Base-by-base conservation (phyloP, 2,329 filamentous ascomycete genomes). In the Drechslerella coelobrocha region DNA sequence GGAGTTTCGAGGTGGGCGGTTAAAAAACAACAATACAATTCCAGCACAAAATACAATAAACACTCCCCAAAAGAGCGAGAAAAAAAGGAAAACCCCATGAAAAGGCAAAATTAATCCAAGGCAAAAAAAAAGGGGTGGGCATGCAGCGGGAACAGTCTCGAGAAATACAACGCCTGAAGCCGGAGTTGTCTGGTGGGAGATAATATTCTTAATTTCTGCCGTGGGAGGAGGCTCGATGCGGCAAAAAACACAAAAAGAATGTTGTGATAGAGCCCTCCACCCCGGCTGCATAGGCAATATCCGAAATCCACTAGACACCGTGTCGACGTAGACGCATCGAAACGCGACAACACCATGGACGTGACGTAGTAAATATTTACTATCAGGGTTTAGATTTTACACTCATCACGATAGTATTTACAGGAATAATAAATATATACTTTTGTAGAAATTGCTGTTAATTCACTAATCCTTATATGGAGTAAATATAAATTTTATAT, bases 1-100 rank as follows among this genome's bases (percentile, higher is more conserved):
- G 65, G 65, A 69, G 51, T 69, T 69, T 60, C 45, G 43, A 61
- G 29, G 65, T 69, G 65, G 65, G 63, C 29, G 48, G 57, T 43
- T 55, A 24, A 29, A 21, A 37, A 39, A 45, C 19, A 5, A 5
- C 21, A 10, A 2, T 29, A 24, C 47, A 27, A 29, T 24, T 27
- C 14, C 29, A 19, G 26, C 26, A 5, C 29, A 31, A 34, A 59
- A n/a, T n/a, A n/a, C n/a, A n/a, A n/a, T n/a, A n/a, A n/a, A n/a
- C n/a, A n/a, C n/a, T n/a, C n/a, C n/a, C n/a, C n/a, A n/a, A n/a
- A n/a, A n/a, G n/a, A n/a, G n/a, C n/a, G 43, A 59, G 41, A 37
- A 52, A 12, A 17, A 17, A 43, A 43, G 34, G 21, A 60, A 7
- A 24, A n/a, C 31, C 31, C 8, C 21, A 45, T 4, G 31, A 43